Conservation (phyloP, 1,139 yeast genomes). For the Scheffersomyces parashehatae region DNA sequence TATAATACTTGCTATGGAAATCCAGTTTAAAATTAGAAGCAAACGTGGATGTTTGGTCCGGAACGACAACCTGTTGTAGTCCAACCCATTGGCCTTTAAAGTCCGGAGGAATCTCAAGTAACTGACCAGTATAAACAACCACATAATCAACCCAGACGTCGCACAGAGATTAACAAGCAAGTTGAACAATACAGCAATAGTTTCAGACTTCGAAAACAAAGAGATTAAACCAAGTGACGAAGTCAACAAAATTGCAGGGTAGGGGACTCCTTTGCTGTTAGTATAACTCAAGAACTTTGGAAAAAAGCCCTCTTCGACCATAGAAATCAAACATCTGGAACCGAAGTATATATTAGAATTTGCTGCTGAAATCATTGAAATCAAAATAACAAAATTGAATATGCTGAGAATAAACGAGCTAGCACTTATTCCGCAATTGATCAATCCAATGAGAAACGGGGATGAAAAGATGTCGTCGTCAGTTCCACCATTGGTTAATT, state of each 20-base stretch:
- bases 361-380: conserved; percentile 27
- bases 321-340: conserved; percentile 22
- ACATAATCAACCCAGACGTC: conserved; percentile 26
- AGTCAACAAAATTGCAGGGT: conserved; percentile 18
- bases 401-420: conserved; percentile 9
- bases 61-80: background rate
- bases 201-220: conserved; percentile 13
- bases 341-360: conserved; percentile 30
- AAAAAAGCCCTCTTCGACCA: conserved; percentile 12
- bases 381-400: conserved; percentile 22
- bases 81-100: conserved; percentile 2
- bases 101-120: conserved; percentile 13
- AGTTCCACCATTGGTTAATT: conserved; percentile 3
- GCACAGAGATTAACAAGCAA: conserved; percentile 22
- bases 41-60: background rate
- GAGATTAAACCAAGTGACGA: conserved; percentile 19
- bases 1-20: conserved; percentile 11
- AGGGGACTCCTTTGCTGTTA: conserved; percentile 18
- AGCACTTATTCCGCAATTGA: conserved; percentile 6
- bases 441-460: conserved; percentile 19
- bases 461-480: conserved; percentile 13
- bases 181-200: conserved; percentile 15
- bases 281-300: conserved; percentile 7
- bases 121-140: conserved; percentile 18
- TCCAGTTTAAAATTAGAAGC: conserved; percentile 3